A percentile compares a stretch with the other conserved stretches of the same genome.
phyloP scores from a whole-genome alignment of 2,329 filamentous ascomycete species.

The Tolypocladium album region DNA sequence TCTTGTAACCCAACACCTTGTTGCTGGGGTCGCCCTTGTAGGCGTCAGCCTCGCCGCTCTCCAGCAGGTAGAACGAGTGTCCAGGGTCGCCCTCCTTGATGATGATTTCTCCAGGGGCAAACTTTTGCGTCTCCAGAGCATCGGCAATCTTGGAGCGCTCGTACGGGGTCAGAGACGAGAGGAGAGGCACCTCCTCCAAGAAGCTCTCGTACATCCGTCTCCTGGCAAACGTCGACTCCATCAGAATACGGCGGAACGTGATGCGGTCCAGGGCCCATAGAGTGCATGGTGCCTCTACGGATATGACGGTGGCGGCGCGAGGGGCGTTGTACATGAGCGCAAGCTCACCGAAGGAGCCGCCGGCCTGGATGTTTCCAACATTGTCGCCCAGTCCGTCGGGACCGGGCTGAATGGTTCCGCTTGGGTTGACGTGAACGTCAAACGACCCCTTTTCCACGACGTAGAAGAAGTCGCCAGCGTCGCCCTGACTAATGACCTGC shows the following conservation, averaged over 20 bases:
- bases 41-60: conserved; percentile 77
- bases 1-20: conserved; percentile 70
- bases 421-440: conserved; percentile 78
- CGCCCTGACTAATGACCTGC: conserved; percentile 89
- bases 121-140: conserved; percentile 85
- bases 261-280: conserved; percentile 92
- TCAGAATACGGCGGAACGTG: conserved; percentile 93
- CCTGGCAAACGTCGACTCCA: conserved; percentile 95
- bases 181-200: conserved; percentile 82
- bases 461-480: conserved; percentile 96
- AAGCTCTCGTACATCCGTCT: conserved; percentile 96
- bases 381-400: conserved; percentile 72
- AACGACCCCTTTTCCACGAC: conserved; percentile 87
- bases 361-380: conserved; percentile 72
- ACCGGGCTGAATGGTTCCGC: conserved; percentile 68
- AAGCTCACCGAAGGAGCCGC: conserved; percentile 91
- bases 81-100: conserved; percentile 88
- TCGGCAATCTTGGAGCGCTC: conserved; percentile 97
- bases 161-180: conserved; percentile 75
- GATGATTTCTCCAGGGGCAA: conserved; percentile 66
- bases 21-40: conserved; percentile 64
- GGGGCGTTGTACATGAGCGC: conserved; percentile 98
- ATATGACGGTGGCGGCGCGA: conserved; percentile 86
- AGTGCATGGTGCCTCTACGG: conserved; percentile 64
- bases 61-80: conserved; percentile 83